Base-by-base conservation (phyloP, 805 yeast genomes). In the Vanderwaltozyma polyspora region DNA sequence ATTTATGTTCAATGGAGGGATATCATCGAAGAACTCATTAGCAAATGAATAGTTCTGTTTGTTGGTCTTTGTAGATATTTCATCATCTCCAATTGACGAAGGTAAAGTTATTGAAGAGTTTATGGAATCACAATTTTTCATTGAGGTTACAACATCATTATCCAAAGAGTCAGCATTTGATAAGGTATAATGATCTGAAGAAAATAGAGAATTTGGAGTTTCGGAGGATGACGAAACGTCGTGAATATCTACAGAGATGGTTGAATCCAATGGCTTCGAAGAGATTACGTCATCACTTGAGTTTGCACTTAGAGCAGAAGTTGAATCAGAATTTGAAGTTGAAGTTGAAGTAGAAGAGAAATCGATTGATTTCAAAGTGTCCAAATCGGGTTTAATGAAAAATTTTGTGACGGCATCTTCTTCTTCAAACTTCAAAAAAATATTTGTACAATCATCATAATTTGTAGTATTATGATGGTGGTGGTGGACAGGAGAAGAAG, bases 351-450 rank as follows among this genome's bases (percentile, higher is more conserved):
- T 17, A 9, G 16, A 21, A 5, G n/a, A 16, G 15, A n/a, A 15
- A 25, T 32, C 31, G 14, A 3, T 19, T 10, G 9, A 27, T 8
- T 32, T 26, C 11, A 16, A 11, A 27, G 11, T 17, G n/a, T n/a
- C n/a, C n/a, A n/a, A n/a, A n/a, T n/a, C n/a, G n/a, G n/a, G n/a
- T 6, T 16, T 32, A 29, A n/a, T 25, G 29, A 28, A 21, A 21
- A 8, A 4, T 25, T 16, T 6, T 27, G 33, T 16, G 5, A 31
- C 38, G 3, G 39, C 43, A 16, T 49, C 49, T 11, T 49, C 54
- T 15, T 48, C 52, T 35, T 49, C 54, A 34, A 50, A 50, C 19
- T 50, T 50, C 36, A 50, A 36, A 34, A 50, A 50, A 10, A 38
- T 14, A 11, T 21, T 22, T 4, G 31, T 28, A 24, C 24, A 33